Percentiles rank a stretch among this genome's conserved stretches.
Evolutionary conservation across 306 rosid genomes (phyloP).

Genomic region (Cotoneaster glaucophyllus): DNA sequence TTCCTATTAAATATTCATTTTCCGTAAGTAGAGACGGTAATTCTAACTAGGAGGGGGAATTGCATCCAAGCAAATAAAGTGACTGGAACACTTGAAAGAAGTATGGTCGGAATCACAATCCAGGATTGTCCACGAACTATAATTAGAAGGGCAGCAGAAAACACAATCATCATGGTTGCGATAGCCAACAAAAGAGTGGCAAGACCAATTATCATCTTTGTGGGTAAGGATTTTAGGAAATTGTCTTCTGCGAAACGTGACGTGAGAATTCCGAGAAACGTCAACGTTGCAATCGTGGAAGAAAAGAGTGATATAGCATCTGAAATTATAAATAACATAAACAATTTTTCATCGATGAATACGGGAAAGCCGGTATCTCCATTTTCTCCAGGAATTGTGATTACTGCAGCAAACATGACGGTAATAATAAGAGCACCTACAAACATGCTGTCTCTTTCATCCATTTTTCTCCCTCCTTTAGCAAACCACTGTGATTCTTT

Average conservation of each 20-base stretch:
- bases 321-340: conserved; percentile 11
- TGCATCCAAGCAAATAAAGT: too few species aligned
- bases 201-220: conserved; percentile 3
- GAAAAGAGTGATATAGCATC: conserved; percentile 32
- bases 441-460: conserved; percentile 31
- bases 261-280: conserved; percentile 22
- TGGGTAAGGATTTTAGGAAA: conserved; percentile 6
- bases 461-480: conserved; percentile 28
- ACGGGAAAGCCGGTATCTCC: background rate
- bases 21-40: conserved; percentile 6
- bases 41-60: background rate
- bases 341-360: background rate
- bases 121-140: background rate
- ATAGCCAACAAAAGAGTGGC: conserved; percentile 28
- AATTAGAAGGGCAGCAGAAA: conserved; percentile 24
- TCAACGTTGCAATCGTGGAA: background rate
- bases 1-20: background rate
- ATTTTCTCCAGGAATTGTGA: conserved; percentile 26
- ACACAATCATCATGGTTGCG: conserved; percentile 32
- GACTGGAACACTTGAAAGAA: conserved; percentile 20
- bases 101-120: too few species aligned
- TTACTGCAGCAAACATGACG: conserved; percentile 21
- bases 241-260: background rate
- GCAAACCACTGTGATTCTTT: conserved; percentile 9
- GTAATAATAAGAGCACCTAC: conserved; percentile 34